Conservation (phyloP, 129 eudicot genomes). For the Logfia minima region DNA sequence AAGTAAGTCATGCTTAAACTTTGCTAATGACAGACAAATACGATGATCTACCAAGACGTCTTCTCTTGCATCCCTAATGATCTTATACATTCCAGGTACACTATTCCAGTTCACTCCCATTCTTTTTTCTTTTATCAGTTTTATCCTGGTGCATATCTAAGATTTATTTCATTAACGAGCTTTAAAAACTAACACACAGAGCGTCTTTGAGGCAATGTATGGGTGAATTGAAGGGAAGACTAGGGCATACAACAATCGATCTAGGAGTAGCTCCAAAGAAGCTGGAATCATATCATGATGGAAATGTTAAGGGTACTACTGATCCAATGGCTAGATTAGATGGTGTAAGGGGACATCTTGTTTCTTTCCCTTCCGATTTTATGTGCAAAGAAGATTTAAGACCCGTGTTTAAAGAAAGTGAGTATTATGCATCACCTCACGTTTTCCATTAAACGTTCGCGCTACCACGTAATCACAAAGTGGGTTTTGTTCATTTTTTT, state of each 20-base stretch:
- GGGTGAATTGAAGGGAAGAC: conserved; percentile 64
- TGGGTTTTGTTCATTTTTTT: conserved; percentile 3
- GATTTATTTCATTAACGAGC: not conserved
- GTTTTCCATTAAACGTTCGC: conserved; percentile 64
- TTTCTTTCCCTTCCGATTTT: conserved; percentile 87
- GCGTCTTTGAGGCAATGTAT: conserved; percentile 80
- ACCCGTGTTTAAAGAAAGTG: conserved; percentile 94
- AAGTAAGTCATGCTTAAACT: conserved; percentile 11
- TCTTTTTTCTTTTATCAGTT: not conserved
- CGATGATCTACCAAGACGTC: conserved; percentile 97
- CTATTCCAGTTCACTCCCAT: not conserved
- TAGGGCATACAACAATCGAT: conserved; percentile 82
- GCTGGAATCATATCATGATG: conserved; percentile 72
- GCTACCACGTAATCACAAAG: not conserved
- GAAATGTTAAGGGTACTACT: conserved; percentile 45
- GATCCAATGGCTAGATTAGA: conserved; percentile 86
- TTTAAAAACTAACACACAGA: conserved; percentile 37
- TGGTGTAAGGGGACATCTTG: conserved; percentile 87
- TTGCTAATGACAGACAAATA: conserved; percentile 65
- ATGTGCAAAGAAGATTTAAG: conserved; percentile 97
- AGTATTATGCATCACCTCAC: conserved; percentile 96
- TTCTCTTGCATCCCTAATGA: conserved; percentile 93
- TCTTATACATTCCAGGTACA: conserved; percentile 86
- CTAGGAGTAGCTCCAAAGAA: conserved; percentile 87
- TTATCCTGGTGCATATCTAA: not conserved